Evolutionary conservation across 1,139 yeast species (phyloP).

Genomic region (Magnusiomyces starmeri): DNA sequence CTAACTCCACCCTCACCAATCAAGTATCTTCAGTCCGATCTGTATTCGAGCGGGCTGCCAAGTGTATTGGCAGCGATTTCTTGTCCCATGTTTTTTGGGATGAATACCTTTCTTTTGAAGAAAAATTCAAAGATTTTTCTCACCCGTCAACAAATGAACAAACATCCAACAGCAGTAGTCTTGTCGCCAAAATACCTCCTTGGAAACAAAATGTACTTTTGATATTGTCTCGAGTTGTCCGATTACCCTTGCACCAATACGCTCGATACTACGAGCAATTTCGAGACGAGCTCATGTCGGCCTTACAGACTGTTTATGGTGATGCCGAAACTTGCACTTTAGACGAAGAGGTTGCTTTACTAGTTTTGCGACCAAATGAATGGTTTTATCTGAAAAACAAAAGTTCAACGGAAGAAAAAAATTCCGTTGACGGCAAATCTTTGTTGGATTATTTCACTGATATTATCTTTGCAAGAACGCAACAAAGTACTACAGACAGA

Average conservation of each 20-base stretch:
- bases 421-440: neutral
- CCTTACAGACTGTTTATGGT: neutral
- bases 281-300: neutral
- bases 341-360: constrained; percentile 8
- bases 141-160: neutral
- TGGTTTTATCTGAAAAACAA: neutral
- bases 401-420: neutral
- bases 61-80: constrained; percentile 63
- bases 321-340: neutral
- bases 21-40: constrained; percentile 16
- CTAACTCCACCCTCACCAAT: neutral
- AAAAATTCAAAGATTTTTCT: constrained; percentile 18
- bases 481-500: constrained; percentile 51
- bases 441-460: constrained; percentile 3
- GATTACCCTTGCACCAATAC: constrained; percentile 73
- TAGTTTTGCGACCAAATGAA: neutral
- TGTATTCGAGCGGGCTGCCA: constrained; percentile 59
- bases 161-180: neutral
- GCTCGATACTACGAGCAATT: constrained; percentile 43
- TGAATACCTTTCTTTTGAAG: constrained; percentile 52
- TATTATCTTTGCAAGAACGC: constrained; percentile 46
- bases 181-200: constrained; percentile 24
- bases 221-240: constrained; percentile 53
- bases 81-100: constrained; percentile 71
- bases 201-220: constrained; percentile 33